Conservation (phyloP, 1,284 basidiomycete species). For the Apiotrichum siamense region DNA sequence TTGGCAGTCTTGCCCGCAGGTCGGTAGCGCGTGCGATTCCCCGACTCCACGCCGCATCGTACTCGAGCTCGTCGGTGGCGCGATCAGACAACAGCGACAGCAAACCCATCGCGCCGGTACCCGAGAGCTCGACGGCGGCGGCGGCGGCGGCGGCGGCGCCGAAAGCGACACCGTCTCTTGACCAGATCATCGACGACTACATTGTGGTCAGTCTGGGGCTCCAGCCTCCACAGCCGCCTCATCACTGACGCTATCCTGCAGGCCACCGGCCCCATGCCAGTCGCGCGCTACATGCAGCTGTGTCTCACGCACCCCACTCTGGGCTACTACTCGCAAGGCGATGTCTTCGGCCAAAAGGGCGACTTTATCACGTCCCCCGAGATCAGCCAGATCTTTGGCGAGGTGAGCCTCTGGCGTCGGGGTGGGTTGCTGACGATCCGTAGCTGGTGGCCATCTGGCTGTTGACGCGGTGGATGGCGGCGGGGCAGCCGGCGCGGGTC, state of each 20-base stretch:
- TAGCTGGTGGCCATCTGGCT: conserved; percentile 86
- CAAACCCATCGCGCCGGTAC: no score
- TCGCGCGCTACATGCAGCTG: conserved; percentile 80
- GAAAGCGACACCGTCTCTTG: neutral
- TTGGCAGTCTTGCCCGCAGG: no score
- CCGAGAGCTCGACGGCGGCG: no score
- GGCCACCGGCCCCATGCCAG: conserved; percentile 79
- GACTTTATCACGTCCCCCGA: conserved; percentile 98
- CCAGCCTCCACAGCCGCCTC: no score
- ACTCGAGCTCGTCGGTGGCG: no score
- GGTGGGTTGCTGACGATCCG: neutral
- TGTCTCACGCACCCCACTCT: conserved; percentile 78
- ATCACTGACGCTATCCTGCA: conserved; percentile 35
- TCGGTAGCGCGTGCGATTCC: no score
- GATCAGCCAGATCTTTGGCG: conserved; percentile 93
- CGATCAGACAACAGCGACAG: no score
- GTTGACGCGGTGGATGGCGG: conserved; percentile 66
- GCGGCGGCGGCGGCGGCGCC: neutral
- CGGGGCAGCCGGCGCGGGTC: conserved; percentile 54
- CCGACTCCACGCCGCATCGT: no score
- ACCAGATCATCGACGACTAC: conserved; percentile 11
- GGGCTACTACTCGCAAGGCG: conserved; percentile 77
- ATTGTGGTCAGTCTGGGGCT: conserved; percentile 2
- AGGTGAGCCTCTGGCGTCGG: no score
- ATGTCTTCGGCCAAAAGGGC: conserved; percentile 77